Conservation (phyloP, 2,329 filamentous ascomycete genomes). For the Colletotrichum sp. region DNA sequence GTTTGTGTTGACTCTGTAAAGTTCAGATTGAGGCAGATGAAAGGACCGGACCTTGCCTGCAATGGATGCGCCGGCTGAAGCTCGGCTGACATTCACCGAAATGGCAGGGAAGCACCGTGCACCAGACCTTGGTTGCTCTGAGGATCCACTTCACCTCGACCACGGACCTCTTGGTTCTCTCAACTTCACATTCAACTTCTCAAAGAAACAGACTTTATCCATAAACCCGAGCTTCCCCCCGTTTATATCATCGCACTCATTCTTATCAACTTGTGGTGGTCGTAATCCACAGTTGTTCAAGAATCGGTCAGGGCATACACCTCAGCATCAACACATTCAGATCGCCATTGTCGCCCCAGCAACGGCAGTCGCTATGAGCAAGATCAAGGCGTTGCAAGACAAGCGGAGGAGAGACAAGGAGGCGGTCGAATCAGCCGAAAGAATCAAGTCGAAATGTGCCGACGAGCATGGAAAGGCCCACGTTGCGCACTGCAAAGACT, state of each 20-base stretch:
- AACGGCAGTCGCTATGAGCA: not conserved
- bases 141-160: not conserved
- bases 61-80: slow-evolving; percentile 19
- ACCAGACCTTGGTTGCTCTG: not conserved
- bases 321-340: not conserved
- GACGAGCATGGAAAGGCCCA: slow-evolving; percentile 47
- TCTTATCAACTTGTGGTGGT: not conserved
- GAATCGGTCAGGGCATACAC: not conserved
- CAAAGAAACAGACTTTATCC: not conserved
- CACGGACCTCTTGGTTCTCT: not conserved
- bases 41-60: not conserved
- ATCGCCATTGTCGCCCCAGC: not conserved
- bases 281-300: not conserved
- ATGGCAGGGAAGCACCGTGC: not conserved
- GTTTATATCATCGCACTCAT: not conserved
- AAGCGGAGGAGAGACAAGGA: slow-evolving; percentile 6
- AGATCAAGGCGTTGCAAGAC: not conserved
- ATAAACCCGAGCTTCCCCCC: not conserved
- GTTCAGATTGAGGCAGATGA: not conserved
- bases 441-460: slow-evolving; percentile 47
- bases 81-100: slow-evolving; percentile 1
- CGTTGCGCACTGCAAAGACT: slow-evolving; percentile 51
- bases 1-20: not conserved
- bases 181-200: not conserved
- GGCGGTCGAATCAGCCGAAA: slow-evolving; percentile 41